Conservation (phyloP, 176 grass and related monocot genomes). For the Echinochloa phyllopogon region DNA sequence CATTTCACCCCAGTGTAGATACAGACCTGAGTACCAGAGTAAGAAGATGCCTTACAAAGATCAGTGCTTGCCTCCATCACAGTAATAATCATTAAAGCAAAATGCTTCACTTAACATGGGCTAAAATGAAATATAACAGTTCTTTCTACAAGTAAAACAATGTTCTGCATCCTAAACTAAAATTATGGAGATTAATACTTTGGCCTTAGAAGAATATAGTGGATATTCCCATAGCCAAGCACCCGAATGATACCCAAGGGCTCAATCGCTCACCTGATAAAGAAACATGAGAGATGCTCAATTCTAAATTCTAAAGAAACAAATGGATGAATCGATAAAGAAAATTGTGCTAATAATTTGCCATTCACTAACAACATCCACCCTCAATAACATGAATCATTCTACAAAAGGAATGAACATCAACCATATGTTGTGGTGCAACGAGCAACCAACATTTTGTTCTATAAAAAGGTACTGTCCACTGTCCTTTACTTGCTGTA, state of each 20-base stretch:
- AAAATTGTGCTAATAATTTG: not conserved
- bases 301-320: not conserved
- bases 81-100: too few relatives aligned
- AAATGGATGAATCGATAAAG: slow-evolving; percentile 1
- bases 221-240: slow-evolving; percentile 64
- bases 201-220: slow-evolving; percentile 55
- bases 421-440: not conserved
- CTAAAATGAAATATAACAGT: slow-evolving; percentile 30
- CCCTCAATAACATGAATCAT: too few relatives aligned
- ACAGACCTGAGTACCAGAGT: too few relatives aligned
- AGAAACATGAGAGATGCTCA: not conserved
- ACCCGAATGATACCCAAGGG: slow-evolving; percentile 69
- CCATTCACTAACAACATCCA: not conserved
- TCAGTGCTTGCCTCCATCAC: too few relatives aligned
- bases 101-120: not conserved
- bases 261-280: slow-evolving; percentile 66
- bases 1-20: too few relatives aligned
- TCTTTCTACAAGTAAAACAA: slow-evolving; percentile 27
- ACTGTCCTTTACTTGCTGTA: not conserved
- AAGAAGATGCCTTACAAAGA: too few relatives aligned
- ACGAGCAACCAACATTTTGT: not conserved
- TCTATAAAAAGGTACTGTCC: not conserved
- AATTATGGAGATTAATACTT: not conserved
- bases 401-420: not conserved
- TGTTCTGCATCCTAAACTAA: slow-evolving; percentile 15